Evolutionary conservation across 2,329 filamentous ascomycete genomes (phyloP), one percentile per base, ranked within the genome.

Genomic region (Teratosphaeria gauchensis): DNA sequence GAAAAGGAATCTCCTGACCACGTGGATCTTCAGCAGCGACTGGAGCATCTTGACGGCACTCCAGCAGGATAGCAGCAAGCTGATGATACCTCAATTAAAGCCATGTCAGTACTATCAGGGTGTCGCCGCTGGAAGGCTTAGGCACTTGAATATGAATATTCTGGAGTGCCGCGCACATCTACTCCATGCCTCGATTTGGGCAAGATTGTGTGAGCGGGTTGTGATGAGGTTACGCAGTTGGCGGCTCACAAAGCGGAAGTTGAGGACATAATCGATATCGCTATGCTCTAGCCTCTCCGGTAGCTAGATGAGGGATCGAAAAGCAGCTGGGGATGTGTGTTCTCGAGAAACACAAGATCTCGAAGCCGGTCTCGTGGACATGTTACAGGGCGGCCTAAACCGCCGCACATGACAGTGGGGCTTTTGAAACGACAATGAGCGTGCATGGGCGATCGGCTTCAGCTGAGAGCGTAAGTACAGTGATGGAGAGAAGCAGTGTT

Each of bases 261-360:
- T 33, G 6, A 59, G 51, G 55, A 63, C 57, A 9, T 53, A 55
- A 53, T 61, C 54, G 53, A 61, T 57, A 51, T 61, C 61, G 16
- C 54, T 16, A 14, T 21, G 24, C 8, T 21, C 33, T 19, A 56
- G 12, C 35, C 4, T 38, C 11, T 14, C 4, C 4, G 4, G 11
- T 12, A 7, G 35, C 14, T 38, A 11, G 35, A 38, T 14, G 35
- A 11, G 4, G 14, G 14, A 7, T 14, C 4, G 35, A 16, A 5
- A 42, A 5, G 4, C 12, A 4, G 35, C 1, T 16, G 11, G 35
- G 8, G 14, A 42, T 42, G 14, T 2, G n/a, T 16, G 2, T 16
- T 42, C 14, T 16, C 9, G n/a, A 16, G 11, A 2, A 12, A 16
- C 35, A 42, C 35, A 42, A 14, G 35, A 42, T 12, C 1, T 12